phyloP scores from a whole-genome alignment of 192 early-diverging fungal species.

The Coemansia sp. region DNA sequence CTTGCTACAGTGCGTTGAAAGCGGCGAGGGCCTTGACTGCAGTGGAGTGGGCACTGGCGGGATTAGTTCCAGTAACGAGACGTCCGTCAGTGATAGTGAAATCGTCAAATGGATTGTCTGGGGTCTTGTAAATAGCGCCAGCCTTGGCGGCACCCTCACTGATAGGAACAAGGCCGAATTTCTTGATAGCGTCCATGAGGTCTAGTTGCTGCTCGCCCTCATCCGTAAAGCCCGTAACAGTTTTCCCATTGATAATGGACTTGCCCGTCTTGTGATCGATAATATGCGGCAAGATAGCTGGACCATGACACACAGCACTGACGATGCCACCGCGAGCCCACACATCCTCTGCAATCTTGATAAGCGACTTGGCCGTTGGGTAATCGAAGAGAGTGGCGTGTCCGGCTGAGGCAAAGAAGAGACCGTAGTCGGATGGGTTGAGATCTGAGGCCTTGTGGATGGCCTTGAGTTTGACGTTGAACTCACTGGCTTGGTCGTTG shows the following conservation, averaged over 20 bases:
- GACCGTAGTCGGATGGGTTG: constrained; percentile 54
- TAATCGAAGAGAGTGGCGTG: constrained; percentile 62
- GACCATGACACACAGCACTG: constrained; percentile 64
- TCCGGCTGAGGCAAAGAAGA: constrained; percentile 63
- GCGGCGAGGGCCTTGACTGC: constrained; percentile 48
- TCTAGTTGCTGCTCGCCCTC: constrained; percentile 64
- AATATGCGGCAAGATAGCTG: constrained; percentile 68
- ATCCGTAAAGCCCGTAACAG: constrained; percentile 76
- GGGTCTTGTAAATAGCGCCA: constrained; percentile 63
- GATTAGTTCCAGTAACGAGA: constrained; percentile 74
- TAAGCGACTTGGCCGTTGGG: constrained; percentile 53
- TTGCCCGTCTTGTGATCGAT: constrained; percentile 63
- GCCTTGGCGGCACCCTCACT: constrained; percentile 47
- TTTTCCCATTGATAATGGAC: constrained; percentile 64
- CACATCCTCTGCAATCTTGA: constrained; percentile 58
- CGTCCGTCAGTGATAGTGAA: constrained; percentile 62
- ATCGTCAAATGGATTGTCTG: constrained; percentile 59
- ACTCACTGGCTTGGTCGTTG: constrained; percentile 47
- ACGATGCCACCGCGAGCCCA: constrained; percentile 61
- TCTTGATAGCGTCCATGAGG: constrained; percentile 47
- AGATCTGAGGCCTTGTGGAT: constrained; percentile 57
- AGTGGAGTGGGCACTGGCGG: constrained; percentile 63
- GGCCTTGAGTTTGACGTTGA: constrained; percentile 45
- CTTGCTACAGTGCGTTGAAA: constrained; percentile 33
- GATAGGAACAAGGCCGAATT: constrained; percentile 46